Percentiles rank a stretch among this genome's conserved stretches.
Evolutionary conservation across 345 rosid genomes (phyloP).

Genomic region (Psidium friedrichsthalianum): DNA sequence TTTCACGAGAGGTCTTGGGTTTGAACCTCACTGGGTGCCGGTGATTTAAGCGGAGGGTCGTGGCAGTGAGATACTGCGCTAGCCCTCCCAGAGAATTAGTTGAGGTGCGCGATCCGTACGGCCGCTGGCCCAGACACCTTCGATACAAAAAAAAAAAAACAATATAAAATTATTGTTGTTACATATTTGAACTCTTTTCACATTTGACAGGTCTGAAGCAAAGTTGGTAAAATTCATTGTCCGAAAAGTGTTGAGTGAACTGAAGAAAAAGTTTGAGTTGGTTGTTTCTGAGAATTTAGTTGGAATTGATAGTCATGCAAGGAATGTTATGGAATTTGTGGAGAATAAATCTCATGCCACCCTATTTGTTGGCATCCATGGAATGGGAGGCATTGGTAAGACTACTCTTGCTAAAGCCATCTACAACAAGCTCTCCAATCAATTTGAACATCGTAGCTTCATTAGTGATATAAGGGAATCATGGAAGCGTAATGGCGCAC

Average conservation of each 20-base stretch:
- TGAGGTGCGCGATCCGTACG: too few species aligned
- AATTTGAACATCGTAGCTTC: accelerated
- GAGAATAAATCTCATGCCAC: neutral
- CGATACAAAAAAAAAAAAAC: too few species aligned
- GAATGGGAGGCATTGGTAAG: neutral
- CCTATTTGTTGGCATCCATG: neutral
- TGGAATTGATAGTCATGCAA: neutral
- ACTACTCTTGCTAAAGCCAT: accelerated
- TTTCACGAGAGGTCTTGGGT: too few species aligned
- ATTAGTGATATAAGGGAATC: neutral
- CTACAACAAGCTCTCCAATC: neutral
- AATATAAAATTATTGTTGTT: neutral
- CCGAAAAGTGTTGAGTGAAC: neutral
- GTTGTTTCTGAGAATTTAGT: neutral
- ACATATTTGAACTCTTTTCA: neutral
- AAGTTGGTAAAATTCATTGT: neutral
- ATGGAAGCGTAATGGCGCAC: accelerated
- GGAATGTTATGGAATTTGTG: neutral
- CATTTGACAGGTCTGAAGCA: neutral
- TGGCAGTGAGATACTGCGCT: too few species aligned
- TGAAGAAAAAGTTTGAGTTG: neutral
- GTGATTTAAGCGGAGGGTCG: too few species aligned
- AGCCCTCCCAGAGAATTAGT: too few species aligned
- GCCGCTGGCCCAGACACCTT: too few species aligned
- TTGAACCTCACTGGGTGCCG: too few species aligned